phyloP scores from a whole-genome alignment of 495 filamentous ascomycete species.

The Talaromyces adpressus region DNA sequence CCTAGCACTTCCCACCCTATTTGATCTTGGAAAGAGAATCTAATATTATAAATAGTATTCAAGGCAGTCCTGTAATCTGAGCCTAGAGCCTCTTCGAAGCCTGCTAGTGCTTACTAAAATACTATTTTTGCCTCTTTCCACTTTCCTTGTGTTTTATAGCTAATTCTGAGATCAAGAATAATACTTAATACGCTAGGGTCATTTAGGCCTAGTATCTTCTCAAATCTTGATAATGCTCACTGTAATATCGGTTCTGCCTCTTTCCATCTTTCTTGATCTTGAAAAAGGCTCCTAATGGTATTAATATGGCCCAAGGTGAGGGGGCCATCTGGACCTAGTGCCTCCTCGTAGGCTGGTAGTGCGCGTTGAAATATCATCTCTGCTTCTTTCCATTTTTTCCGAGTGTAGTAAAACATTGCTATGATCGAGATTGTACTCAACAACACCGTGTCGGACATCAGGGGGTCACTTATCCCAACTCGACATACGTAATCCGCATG shows the following conservation, averaged over 20 bases:
- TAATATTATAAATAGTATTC: constrained; percentile 28
- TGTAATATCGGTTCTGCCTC: too few species aligned
- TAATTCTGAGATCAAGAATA: too few species aligned
- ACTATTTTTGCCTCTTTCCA: constrained; percentile 20
- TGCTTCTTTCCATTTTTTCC: constrained; percentile 28
- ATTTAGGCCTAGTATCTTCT: too few species aligned
- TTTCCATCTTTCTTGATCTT: too few species aligned
- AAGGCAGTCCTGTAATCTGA: constrained; percentile 26
- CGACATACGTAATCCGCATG: constrained; percentile 22
- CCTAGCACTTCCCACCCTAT: constrained; percentile 22
- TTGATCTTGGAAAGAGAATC: constrained; percentile 15
- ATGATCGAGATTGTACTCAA: constrained; percentile 15
- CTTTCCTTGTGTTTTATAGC: constrained; percentile 14
- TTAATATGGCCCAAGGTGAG: constrained; percentile 16
- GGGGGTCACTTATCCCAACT: neutral
- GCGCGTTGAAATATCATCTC: constrained; percentile 17
- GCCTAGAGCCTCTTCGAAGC: constrained; percentile 19
- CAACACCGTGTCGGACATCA: neutral
- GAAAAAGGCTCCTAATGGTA: too few species aligned
- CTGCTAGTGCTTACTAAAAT: constrained; percentile 16
- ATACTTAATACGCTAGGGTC: too few species aligned
- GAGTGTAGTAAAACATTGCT: constrained; percentile 21
- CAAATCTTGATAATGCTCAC: too few species aligned
- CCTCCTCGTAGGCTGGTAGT: constrained; percentile 17
- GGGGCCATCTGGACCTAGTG: constrained; percentile 20